Percentiles rank a stretch among this genome's conserved stretches.
Conservation (phyloP, 1,139 yeast species). For the Spencermartinsiella ligniputridi region DNA sequence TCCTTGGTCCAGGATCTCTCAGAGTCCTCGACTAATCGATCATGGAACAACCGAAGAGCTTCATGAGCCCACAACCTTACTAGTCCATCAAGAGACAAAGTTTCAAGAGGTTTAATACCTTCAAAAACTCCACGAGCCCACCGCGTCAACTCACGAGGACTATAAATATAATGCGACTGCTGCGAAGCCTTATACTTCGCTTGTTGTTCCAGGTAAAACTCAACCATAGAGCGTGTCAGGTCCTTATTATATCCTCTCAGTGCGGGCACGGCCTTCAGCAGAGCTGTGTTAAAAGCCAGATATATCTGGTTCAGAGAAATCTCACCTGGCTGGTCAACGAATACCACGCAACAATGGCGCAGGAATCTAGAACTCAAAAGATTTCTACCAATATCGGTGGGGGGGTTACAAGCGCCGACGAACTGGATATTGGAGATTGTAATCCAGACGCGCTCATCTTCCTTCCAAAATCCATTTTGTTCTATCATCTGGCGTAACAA, state of each 20-base stretch:
- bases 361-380: slow-evolving; percentile 58
- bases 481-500: slow-evolving; percentile 74
- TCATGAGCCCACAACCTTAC: slow-evolving; percentile 79
- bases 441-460: slow-evolving; percentile 61
- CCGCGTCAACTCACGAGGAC: slow-evolving; percentile 89
- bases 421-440: slow-evolving; percentile 61
- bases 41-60: slow-evolving; percentile 70
- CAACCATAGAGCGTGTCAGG: slow-evolving; percentile 64
- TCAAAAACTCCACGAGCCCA: slow-evolving; percentile 78
- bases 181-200: slow-evolving; percentile 38
- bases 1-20: slow-evolving; percentile 54
- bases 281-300: slow-evolving; percentile 50
- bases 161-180: slow-evolving; percentile 61
- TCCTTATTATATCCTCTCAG: slow-evolving; percentile 50
- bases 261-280: slow-evolving; percentile 60
- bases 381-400: slow-evolving; percentile 74
- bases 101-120: slow-evolving; percentile 43
- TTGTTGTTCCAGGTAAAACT: slow-evolving; percentile 50
- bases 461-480: slow-evolving; percentile 73
- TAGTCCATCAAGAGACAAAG: slow-evolving; percentile 41
- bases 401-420: slow-evolving; percentile 94
- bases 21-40: slow-evolving; percentile 50
- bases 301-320: slow-evolving; percentile 67
- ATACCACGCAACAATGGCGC: slow-evolving; percentile 61
- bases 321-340: slow-evolving; percentile 79